These are phyloP conservation scores for Syzygium aqueum DNA, from an alignment of 345 rosid species.

Conservation along the genomic window DNA sequence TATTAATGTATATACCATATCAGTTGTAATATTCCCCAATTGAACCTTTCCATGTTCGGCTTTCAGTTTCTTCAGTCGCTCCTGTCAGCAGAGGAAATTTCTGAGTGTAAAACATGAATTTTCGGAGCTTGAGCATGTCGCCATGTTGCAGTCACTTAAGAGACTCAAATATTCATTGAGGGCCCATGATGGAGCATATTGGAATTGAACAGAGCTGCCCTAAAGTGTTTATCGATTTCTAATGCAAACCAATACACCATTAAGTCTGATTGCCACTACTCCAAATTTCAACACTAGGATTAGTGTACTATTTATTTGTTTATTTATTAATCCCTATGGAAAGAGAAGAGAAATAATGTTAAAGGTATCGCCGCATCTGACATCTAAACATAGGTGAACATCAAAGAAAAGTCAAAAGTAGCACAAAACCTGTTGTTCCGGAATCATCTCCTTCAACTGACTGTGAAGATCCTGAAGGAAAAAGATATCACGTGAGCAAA, in stretches of 20 bases:
- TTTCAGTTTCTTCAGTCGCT: constrained; percentile 81
- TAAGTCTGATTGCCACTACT: not conserved
- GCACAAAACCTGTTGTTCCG: constrained; percentile 76
- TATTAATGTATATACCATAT: constrained; percentile 49
- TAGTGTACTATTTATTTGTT: not conserved
- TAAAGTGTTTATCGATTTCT: not conserved
- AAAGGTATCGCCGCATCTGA: not conserved
- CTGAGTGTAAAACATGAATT: not conserved
- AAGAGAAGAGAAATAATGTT: not conserved
- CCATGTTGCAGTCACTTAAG: not conserved
- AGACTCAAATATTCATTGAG: not conserved
- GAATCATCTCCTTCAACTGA: constrained; percentile 86
- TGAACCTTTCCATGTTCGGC: constrained; percentile 84
- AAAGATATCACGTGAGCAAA: not conserved
- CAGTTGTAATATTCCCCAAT: constrained; percentile 82
- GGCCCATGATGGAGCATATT: not conserved
- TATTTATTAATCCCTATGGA: not conserved
- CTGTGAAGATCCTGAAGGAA: constrained; percentile 71
- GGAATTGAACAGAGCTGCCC: not conserved
- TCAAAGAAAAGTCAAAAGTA: not conserved
- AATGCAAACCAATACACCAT: not conserved
- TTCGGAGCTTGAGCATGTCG: not conserved
- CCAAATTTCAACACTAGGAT: not conserved
- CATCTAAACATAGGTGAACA: not conserved
- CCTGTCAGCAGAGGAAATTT: constrained; percentile 27